Base-by-base conservation (phyloP, 1,139 yeast genomes). In the Diutina rugosa region DNA sequence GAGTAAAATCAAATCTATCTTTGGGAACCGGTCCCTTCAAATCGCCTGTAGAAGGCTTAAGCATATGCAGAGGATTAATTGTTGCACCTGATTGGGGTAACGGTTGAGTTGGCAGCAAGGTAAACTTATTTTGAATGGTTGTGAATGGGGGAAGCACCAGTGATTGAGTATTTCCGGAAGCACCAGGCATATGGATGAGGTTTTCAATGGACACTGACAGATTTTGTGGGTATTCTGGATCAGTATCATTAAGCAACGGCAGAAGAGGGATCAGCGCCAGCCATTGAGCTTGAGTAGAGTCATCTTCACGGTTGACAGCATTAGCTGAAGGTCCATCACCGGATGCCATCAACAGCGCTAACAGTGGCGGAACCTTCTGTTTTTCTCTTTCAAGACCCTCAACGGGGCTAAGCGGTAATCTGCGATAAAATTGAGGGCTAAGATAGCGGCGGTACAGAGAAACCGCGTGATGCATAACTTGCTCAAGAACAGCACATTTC, bases 141-240 rank as follows among this genome's bases (percentile, higher is more conserved):
- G 32, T 49, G 21, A 49, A 49, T 10, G 53, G 44, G 28, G 53
- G 53, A 18, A 49, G 44, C 12, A 32, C 44, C 44, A 49, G 30
- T 18, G 53, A 38, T 32, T 49, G 53, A 18, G 44, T 32, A 16
- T 21, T 32, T n/a, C 32, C 41, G 6, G 29, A 14, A 4, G 32
- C 41, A n/a, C 53, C 53, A n/a, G 53, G 53, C 53, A 49, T 49
- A 38, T 49, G 53, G 16, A 49, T 49, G 35, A 49, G 44, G 21
- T 49, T 49, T 49, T 49, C 53, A 14, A 49, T 49, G 44, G 44
- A 32, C n/a, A 49, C 28, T 14, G 53, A 8, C 53, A 49, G 53
- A n/a, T 44, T 49, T 18, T 28, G 53, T 4, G 30, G 44, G 29
- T 49, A 49, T 9, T 49, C 53, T 8, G 53, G 44, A 9, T 49